phyloP scores from a whole-genome alignment of 1,139 yeast genomes.

The Debaryomyces fabryi region DNA sequence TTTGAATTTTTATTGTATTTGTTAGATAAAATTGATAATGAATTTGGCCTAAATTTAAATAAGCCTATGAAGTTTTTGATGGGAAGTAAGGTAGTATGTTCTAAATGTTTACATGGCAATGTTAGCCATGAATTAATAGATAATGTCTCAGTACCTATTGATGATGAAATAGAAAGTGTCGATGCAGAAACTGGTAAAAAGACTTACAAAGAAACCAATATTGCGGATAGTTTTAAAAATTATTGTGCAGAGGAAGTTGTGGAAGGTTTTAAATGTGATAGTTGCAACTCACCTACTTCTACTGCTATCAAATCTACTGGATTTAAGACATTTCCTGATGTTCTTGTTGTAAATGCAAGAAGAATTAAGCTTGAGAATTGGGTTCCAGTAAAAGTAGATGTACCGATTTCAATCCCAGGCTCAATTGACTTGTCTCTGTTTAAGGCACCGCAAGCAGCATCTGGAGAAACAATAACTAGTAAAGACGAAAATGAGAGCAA shows the following conservation, averaged over 20 bases:
- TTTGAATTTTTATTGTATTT: constrained; percentile 81
- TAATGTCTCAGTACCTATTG: constrained; percentile 64
- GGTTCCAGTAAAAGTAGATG: constrained; percentile 84
- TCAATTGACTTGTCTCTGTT: constrained; percentile 32
- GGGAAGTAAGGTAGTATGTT: constrained; percentile 68
- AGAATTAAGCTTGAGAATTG: constrained; percentile 85
- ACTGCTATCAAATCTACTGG: constrained; percentile 50
- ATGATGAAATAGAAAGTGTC: constrained; percentile 35
- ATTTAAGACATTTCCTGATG: constrained; percentile 68
- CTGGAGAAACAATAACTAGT: constrained; percentile 46
- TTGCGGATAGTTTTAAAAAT: constrained; percentile 53
- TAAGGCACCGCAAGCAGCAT: constrained; percentile 32
- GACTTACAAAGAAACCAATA: constrained; percentile 50
- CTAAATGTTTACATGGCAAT: constrained; percentile 62
- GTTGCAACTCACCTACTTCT: constrained; percentile 48
- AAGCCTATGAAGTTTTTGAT: constrained; percentile 63
- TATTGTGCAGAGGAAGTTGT: constrained; percentile 57
- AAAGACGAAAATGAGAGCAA: constrained; percentile 18
- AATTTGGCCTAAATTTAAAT: constrained; percentile 47
- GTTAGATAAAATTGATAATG: constrained; percentile 62
- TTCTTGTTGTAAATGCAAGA: constrained; percentile 72
- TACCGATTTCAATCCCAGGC: constrained; percentile 66
- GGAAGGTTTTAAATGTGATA: constrained; percentile 67
- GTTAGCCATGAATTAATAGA: constrained; percentile 65
- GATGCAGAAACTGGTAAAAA: constrained; percentile 47